Evolutionary conservation across 2,329 filamentous ascomycete species (phyloP), one percentile per base, ranked within the genome.

Genomic region (Alternaria brassicae): DNA sequence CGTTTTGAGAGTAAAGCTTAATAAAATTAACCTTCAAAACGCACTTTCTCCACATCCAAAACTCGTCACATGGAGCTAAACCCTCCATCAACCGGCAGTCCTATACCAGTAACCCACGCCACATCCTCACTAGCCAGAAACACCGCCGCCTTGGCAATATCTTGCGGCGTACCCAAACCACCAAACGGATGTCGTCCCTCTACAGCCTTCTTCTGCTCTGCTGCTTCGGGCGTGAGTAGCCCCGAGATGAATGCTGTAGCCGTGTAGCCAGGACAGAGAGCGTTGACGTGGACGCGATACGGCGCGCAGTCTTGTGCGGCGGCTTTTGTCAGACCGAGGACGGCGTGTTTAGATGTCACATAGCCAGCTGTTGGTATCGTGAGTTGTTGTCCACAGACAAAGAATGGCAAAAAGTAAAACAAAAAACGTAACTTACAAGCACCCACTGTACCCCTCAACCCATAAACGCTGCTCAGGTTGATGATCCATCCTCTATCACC

Each of bases 381-480:
- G 15, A 23, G 52, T 28, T 9, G 28, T 0, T 9, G 7, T 4
- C 15, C 1, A 52, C 27, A 40, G 2, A 27, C 6, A 3, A 30
- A 41, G 44, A 27, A 6, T 3, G 0, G 0, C 13, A 13, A 32
- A 10, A n/a, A 21, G 17, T 8, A 27, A n/a, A 23, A 27, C n/a
- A 19, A 23, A 27, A 7, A 19, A n/a, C 15, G 7, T 17, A 13
- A 65, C 64, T 57, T 36, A 15, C 81, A 80, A 2, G 39, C 45
- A 6, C 42, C 52, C 4, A 58, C 36, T 63, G 69, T 2, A 62
- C 58, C 81, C 6, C 82, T 74, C 17, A 85, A 49, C 10, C 83
- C 84, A 44, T 80, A 80, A 64, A 86, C 81, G 54, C 80, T 83
- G 0, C 83, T 77, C 2, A 85, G 73, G 66, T 88, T 88, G 59